Base-by-base conservation (phyloP, 768 basidiomycete genomes). In the Boletus insuetus region DNA sequence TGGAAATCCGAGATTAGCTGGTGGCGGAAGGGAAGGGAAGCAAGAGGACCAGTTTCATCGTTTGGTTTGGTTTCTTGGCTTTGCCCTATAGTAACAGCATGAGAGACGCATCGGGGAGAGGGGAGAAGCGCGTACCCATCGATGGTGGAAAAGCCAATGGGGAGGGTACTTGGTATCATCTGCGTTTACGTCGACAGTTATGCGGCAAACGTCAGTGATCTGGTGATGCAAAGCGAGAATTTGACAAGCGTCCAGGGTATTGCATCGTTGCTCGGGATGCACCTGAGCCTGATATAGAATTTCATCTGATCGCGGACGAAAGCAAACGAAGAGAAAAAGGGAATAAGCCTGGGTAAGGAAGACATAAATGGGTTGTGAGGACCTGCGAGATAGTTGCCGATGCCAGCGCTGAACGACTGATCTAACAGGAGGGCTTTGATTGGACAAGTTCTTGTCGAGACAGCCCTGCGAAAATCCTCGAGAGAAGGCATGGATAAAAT, bases 321-420 rank as follows among this genome's bases (percentile, higher is more conserved):
- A 5, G n/a, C n/a, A n/a, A n/a, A n/a, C n/a, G 29, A 43, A 31
- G 49, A 46, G 7, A 17, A 10, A 13, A 13, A 19, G 2, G 6
- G 29, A 34, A 32, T 26, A 8, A 29, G 29, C 29, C 8, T 43
- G 29, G 7, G 31, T 29, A 17, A 12, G 38, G 48, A 41, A 29
- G 19, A 41, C 37, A 49, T 22, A 20, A 22, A 45, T 4, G 6
- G 24, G 3, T 6, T 32, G 29, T 12, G 51, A 42, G 52, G 55
- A 83, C 87, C 87, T 62, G 89, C 89, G 19, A 91, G 82, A 85
- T 89, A 91, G 66, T 91, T 92, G 4, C 90, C 87, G 11, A 92
- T 81, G 1, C 90, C 90, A 12, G 89, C 88, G 58, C 82, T 87
- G 73, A 91, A 91, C 0, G 85, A 82, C 66, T 91, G 89, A 67